Percentiles rank a stretch among this genome's conserved stretches.
These are phyloP conservation scores for Kockiozyma suomiensis DNA, from an alignment of 805 yeast genomes.

Conservation along the genomic window DNA sequence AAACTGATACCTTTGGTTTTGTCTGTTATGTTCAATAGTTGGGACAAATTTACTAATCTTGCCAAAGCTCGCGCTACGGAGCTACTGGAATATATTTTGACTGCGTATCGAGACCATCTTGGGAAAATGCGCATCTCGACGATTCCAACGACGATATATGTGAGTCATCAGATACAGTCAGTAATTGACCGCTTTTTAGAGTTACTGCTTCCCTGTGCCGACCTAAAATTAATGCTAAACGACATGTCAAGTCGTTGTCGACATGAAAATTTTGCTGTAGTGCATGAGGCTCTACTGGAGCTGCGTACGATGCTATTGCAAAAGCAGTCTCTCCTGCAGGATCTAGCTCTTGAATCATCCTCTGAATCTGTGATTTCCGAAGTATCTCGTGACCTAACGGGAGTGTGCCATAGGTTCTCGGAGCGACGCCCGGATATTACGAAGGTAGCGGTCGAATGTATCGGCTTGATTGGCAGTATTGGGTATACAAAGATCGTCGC, in stretches of 20 bases:
- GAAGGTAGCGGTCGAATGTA: constrained; percentile 63
- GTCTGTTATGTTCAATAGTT: constrained; percentile 71
- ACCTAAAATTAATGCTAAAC: constrained; percentile 9
- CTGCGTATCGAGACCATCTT: background rate
- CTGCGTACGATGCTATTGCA: constrained; percentile 19
- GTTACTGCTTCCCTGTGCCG: constrained; percentile 4
- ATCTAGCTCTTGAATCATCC: background rate
- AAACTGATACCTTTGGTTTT: constrained; percentile 74
- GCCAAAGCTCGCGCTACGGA: constrained; percentile 56
- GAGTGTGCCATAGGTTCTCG: constrained; percentile 37
- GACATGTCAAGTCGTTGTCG: constrained; percentile 57
- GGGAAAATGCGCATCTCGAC: constrained; percentile 38
- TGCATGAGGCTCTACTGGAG: constrained; percentile 54
- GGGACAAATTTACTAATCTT: constrained; percentile 53
- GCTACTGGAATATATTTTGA: constrained; percentile 45
- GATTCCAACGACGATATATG: constrained; percentile 25
- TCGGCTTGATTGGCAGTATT: constrained; percentile 76
- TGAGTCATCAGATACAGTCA: constrained; percentile 17
- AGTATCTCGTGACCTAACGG: constrained; percentile 38
- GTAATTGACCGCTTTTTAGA: constrained; percentile 4
- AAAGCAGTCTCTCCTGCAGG: background rate
- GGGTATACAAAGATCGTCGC: constrained; percentile 59
- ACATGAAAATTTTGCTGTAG: constrained; percentile 70
- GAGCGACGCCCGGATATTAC: constrained; percentile 48
- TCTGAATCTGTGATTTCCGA: constrained; percentile 16